These are phyloP conservation scores for Sistotremastrum niveocremeum DNA, from an alignment of 768 basidiomycete species.

Conservation along the genomic window DNA sequence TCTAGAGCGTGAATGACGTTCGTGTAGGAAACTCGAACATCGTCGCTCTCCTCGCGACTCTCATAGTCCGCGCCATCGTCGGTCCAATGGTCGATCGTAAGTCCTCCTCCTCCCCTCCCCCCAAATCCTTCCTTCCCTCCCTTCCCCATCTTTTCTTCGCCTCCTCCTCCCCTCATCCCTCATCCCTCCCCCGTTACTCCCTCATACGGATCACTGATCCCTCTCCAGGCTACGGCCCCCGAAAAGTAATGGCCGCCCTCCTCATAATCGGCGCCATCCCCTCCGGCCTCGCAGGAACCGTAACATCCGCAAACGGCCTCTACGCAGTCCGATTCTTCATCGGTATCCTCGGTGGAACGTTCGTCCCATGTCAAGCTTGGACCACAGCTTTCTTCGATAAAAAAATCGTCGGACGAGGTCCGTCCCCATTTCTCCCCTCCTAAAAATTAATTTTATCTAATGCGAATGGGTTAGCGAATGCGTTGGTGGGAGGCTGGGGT, in stretches of 20 bases:
- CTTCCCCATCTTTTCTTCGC: neutral
- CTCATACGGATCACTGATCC: too few species aligned
- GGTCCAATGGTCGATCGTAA: conserved; percentile 37
- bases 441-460: neutral
- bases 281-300: conserved; percentile 42
- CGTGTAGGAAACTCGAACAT: conserved; percentile 34
- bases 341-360: conserved; percentile 45
- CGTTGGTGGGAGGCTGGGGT: conserved; percentile 45
- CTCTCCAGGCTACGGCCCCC: conserved; percentile 29
- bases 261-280: conserved; percentile 44
- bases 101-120: conserved; percentile 1
- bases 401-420: conserved; percentile 25
- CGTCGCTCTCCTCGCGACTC: conserved; percentile 31
- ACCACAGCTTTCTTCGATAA: conserved; percentile 49
- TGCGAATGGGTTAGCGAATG: conserved; percentile 30
- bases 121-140: neutral
- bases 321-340: conserved; percentile 42
- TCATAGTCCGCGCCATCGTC: conserved; percentile 31
- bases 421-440: neutral
- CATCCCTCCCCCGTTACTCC: too few species aligned
- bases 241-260: conserved; percentile 40
- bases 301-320: conserved; percentile 25
- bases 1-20: conserved; percentile 2
- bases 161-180: too few species aligned
- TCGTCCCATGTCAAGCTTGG: conserved; percentile 50